Percentiles rank a stretch among this genome's conserved stretches.
Conservation (phyloP, 345 rosid species). For the Rhodomyrtus tomentosa region DNA sequence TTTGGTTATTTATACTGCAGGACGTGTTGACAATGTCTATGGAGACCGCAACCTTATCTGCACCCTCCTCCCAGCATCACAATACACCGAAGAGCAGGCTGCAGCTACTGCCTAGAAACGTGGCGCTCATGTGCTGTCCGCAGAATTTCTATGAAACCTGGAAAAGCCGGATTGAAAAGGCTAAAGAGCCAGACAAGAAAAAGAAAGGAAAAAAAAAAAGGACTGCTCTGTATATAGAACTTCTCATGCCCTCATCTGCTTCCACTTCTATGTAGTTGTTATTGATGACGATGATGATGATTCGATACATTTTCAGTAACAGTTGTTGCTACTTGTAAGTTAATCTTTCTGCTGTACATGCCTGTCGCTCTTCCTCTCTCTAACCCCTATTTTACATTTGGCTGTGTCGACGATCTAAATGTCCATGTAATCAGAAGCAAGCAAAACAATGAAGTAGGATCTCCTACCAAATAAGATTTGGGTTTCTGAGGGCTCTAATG, state of each 20-base stretch:
- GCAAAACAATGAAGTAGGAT: background rate
- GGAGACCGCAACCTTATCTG: conserved; percentile 94
- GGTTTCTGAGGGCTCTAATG: background rate
- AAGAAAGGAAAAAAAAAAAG: background rate
- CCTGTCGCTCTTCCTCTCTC: background rate
- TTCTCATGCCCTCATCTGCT: background rate
- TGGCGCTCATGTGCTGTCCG: background rate
- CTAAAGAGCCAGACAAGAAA: background rate
- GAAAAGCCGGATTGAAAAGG: background rate
- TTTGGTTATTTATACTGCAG: conserved; percentile 14
- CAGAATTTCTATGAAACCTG: background rate
- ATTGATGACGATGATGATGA: background rate
- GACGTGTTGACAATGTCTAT: conserved; percentile 94
- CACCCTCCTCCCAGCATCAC: conserved; percentile 71
- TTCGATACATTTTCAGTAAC: background rate
- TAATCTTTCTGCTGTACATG: background rate
- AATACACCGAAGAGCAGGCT: conserved; percentile 59
- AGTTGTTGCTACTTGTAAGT: background rate
- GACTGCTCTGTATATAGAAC: background rate
- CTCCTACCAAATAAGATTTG: background rate
- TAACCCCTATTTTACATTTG: background rate
- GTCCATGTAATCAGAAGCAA: background rate
- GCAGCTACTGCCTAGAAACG: conserved; percentile 58
- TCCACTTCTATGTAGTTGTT: background rate
- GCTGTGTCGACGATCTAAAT: background rate